These are phyloP conservation scores for Iberis pinnata DNA, from an alignment of 345 rosid species.

Conservation along the genomic window DNA sequence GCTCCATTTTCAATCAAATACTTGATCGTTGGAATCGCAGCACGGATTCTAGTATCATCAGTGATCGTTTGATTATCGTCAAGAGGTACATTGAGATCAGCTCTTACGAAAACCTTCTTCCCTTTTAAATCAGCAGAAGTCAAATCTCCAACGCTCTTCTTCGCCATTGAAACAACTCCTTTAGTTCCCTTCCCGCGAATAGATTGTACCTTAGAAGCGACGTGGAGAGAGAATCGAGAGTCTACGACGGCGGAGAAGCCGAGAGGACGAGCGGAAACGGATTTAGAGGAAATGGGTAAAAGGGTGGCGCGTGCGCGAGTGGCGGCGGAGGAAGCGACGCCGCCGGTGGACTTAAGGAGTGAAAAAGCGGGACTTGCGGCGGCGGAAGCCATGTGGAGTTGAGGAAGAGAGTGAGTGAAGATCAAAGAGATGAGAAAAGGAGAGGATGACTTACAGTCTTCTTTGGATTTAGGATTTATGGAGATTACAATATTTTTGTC, in stretches of 20 bases:
- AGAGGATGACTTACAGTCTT: slow-evolving; percentile 24
- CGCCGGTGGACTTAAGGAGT: slow-evolving; percentile 44
- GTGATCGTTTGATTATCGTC: slow-evolving; percentile 82
- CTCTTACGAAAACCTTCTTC: slow-evolving; percentile 86
- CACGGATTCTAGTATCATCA: too few relatives aligned
- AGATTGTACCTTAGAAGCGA: slow-evolving; percentile 37
- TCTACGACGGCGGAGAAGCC: slow-evolving; percentile 56
- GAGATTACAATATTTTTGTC: slow-evolving; percentile 2
- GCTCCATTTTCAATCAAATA: too few relatives aligned
- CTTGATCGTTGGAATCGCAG: too few relatives aligned
- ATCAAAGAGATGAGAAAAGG: not conserved
- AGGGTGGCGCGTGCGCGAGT: slow-evolving; percentile 37
- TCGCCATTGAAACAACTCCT: slow-evolving; percentile 65
- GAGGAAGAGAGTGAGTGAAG: too few relatives aligned
- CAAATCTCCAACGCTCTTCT: slow-evolving; percentile 91
- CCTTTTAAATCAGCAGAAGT: slow-evolving; percentile 66
- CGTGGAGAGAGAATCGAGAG: slow-evolving; percentile 43
- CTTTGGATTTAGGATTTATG: too few relatives aligned
- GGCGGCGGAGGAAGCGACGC: slow-evolving; percentile 24
- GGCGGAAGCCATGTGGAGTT: slow-evolving; percentile 60
- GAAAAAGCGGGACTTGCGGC: slow-evolving; percentile 59
- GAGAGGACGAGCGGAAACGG: slow-evolving; percentile 34
- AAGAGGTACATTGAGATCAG: slow-evolving; percentile 83
- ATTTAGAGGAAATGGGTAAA: slow-evolving; percentile 29
- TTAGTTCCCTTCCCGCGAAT: slow-evolving; percentile 36